Percentiles rank a stretch among this genome's conserved stretches.
Evolutionary conservation across 306 rosid genomes (phyloP).

Genomic region (Dalbergia cultrata): DNA sequence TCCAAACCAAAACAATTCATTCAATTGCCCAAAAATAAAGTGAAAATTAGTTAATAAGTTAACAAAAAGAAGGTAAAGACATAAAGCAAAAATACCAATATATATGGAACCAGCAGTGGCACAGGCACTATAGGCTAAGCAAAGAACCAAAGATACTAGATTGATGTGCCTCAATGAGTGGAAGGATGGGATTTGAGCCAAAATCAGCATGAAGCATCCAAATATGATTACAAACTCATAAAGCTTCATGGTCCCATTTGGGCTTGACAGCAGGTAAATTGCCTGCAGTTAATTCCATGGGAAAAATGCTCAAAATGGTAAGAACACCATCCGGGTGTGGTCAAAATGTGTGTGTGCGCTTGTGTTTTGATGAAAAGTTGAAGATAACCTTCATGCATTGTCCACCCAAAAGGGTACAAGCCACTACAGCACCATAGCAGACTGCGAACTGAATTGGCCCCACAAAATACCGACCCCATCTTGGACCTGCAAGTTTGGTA

Average conservation of each 20-base stretch:
- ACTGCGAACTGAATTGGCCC: constrained; percentile 78
- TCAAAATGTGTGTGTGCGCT: not conserved
- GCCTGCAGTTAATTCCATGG: constrained; percentile 51
- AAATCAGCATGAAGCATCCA: constrained; percentile 78
- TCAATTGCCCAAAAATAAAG: not conserved
- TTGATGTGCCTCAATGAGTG: constrained; percentile 84
- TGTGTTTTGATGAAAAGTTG: not conserved
- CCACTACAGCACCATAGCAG: constrained; percentile 78
- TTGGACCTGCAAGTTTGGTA: constrained; percentile 58
- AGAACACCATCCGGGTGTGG: not conserved
- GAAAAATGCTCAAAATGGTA: not conserved
- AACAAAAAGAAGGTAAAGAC: not conserved
- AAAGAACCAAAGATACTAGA: constrained; percentile 63
- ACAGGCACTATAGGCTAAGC: constrained; percentile 70
- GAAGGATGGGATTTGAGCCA: constrained; percentile 85
- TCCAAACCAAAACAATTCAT: not conserved
- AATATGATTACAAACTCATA: constrained; percentile 73
- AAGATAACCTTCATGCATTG: constrained; percentile 81
- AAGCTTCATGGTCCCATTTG: constrained; percentile 69
- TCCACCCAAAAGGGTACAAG: constrained; percentile 70
- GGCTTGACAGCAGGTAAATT: constrained; percentile 64
- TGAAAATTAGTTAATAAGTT: not conserved
- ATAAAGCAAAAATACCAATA: constrained; percentile 55
- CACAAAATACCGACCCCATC: constrained; percentile 76
- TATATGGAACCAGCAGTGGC: constrained; percentile 70